Evolutionary conservation across 257 asterid species (phyloP), one percentile per base, ranked within the genome.

Genomic region (Solanum arcanum): DNA sequence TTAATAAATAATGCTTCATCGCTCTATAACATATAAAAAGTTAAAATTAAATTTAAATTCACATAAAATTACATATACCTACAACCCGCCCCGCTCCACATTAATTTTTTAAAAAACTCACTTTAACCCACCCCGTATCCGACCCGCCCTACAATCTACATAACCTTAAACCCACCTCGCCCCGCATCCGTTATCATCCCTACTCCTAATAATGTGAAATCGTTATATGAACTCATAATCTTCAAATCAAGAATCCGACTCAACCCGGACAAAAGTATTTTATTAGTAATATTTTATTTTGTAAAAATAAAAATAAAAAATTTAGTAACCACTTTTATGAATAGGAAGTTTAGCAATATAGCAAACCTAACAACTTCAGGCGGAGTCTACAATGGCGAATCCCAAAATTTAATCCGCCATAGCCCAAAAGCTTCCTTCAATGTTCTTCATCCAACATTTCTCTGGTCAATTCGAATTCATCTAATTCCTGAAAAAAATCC

Each of bases 331-430:
- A 47, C 27, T 80, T 80, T 80, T 18, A 3, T 80, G 68, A 81
- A 69, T 69, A 31, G 42, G 41, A 15, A 69, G 42, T 70, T 33
- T 16, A 70, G 13, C 10, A 13, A 44, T 25, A n/a, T 11, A 23
- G 37, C n/a, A 7, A 76, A 42, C 37, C 83, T 75, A 75, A 75
- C 62, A n/a, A 12, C 29, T 47, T 18, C 68, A 5, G 85, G 85
- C 85, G 85, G 85, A 81, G 16, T 29, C 69, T 47, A 10, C 85
- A 81, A 81, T 29, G 85, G 69, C 4, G 46, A 29, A 81, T 81
- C 85, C 84, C 31, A 47, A 27, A 29, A 81, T 81, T 49, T 47
- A 81, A 49, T 81, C 85, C 69, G 68, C 85, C 84, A 80, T 80
- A 44, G 39, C 84, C 84, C 62, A 77, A 16, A 9, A 9, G 31